These are phyloP conservation scores for Suillus sp. DNA, from an alignment of 768 basidiomycete species.

Conservation along the genomic window DNA sequence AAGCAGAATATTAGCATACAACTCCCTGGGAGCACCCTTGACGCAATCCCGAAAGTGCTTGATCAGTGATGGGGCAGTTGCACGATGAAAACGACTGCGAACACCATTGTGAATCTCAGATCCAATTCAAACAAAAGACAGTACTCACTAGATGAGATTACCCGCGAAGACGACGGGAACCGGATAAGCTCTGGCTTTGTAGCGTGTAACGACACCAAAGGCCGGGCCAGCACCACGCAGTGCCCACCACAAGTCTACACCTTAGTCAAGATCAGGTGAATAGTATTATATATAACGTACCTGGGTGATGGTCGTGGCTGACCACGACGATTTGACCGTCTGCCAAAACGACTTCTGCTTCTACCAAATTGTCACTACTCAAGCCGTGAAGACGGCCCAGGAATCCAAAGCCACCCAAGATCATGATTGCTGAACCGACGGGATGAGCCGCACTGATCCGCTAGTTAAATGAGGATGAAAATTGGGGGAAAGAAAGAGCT, in stretches of 20 bases:
- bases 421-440: conserved; percentile 76
- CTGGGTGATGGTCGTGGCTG: conserved; percentile 71
- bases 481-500: conserved; percentile 29
- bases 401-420: conserved; percentile 89
- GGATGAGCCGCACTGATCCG: conserved; percentile 72
- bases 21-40: conserved; percentile 82
- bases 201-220: conserved; percentile 86
- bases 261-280: conserved; percentile 1
- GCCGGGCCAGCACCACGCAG: conserved; percentile 81
- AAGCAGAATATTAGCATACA: conserved; percentile 88
- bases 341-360: conserved; percentile 89
- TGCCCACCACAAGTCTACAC: conserved; percentile 84
- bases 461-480: conserved; percentile 11
- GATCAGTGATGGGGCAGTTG: conserved; percentile 86
- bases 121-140: conserved; percentile 2
- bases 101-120: conserved; percentile 8
- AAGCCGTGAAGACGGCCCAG: conserved; percentile 81
- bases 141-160: conserved; percentile 84
- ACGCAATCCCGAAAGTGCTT: conserved; percentile 93
- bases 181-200: conserved; percentile 86
- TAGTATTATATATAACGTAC: conserved; percentile 38
- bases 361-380: conserved; percentile 87
- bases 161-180: conserved; percentile 92
- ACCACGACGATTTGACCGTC: conserved; percentile 85
- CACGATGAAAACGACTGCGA: conserved; percentile 78